phyloP scores from a whole-genome alignment of 1,139 yeast genomes.

The Suhomyces bokatorum region DNA sequence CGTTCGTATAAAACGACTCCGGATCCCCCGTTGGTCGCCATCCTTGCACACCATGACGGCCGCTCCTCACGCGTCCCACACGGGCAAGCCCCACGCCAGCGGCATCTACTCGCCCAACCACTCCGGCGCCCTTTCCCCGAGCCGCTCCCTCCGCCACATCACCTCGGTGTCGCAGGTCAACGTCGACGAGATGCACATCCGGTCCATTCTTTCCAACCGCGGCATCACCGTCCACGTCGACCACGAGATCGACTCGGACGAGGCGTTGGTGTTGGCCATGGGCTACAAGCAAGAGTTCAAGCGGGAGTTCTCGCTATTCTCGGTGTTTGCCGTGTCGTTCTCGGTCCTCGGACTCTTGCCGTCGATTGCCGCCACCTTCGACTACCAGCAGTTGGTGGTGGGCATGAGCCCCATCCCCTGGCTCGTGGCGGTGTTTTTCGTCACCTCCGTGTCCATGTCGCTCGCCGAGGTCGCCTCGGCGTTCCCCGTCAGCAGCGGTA shows the following conservation, averaged over 20 bases:
- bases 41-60: too few relatives aligned
- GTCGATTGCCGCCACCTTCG: conserved; percentile 60
- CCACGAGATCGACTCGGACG: conserved; percentile 52
- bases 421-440: conserved; percentile 51
- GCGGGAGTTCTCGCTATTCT: conserved; percentile 63
- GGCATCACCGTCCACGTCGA: conserved; percentile 44
- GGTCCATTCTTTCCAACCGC: conserved; percentile 42
- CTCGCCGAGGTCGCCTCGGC: conserved; percentile 51
- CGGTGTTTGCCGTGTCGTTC: conserved; percentile 69
- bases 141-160: conserved; percentile 6
- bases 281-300: conserved; percentile 77
- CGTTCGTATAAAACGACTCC: too few relatives aligned
- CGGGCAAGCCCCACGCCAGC: neutral
- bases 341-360: conserved; percentile 73
- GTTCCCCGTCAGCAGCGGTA: conserved; percentile 51
- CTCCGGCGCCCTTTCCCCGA: conserved; percentile 4
- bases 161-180: conserved; percentile 31
- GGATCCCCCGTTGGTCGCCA: too few relatives aligned
- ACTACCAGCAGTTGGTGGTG: conserved; percentile 52
- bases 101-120: neutral
- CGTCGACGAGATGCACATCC: conserved; percentile 41
- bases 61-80: too few relatives aligned
- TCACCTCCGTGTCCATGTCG: conserved; percentile 51
- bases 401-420: conserved; percentile 59
- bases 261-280: conserved; percentile 58